Conservation (phyloP, 345 rosid species). For the Xanthoceras sorbifolium region DNA sequence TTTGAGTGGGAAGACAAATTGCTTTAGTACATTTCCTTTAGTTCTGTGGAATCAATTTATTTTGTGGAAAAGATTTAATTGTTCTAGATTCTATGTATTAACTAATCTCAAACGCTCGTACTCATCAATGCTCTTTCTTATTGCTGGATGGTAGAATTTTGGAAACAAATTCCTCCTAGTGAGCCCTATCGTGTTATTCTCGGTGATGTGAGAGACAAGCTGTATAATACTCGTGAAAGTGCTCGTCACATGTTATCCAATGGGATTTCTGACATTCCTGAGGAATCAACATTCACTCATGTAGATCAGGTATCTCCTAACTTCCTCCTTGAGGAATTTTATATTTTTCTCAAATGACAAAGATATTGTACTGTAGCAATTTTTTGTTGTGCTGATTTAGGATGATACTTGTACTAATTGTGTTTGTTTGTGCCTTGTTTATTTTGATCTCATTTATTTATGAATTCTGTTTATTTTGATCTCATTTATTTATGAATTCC, state of each 20-base stretch:
- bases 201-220: constrained; percentile 90
- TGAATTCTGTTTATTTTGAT: neutral
- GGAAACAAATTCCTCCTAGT: constrained; percentile 86
- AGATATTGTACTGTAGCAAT: neutral
- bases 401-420: neutral
- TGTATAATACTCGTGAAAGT: constrained; percentile 90
- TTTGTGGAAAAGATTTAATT: neutral
- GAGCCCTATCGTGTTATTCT: constrained; percentile 97
- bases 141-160: constrained; percentile 65
- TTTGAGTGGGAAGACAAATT: neutral
- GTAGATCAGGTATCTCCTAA: constrained; percentile 66
- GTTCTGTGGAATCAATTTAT: neutral
- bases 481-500: neutral
- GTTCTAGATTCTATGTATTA: neutral
- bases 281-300: constrained; percentile 67
- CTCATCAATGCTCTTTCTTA: neutral
- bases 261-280: constrained; percentile 84
- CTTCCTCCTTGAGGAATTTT: constrained; percentile 3
- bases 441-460: neutral
- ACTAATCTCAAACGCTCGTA: neutral
- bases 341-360: neutral
- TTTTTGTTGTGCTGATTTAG: neutral
- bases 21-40: neutral
- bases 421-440: neutral
- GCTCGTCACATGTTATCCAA: constrained; percentile 77